Evolutionary conservation across 768 basidiomycete species (phyloP), one percentile per base, ranked within the genome.

Genomic region (Mycena olivaceomarginata): DNA sequence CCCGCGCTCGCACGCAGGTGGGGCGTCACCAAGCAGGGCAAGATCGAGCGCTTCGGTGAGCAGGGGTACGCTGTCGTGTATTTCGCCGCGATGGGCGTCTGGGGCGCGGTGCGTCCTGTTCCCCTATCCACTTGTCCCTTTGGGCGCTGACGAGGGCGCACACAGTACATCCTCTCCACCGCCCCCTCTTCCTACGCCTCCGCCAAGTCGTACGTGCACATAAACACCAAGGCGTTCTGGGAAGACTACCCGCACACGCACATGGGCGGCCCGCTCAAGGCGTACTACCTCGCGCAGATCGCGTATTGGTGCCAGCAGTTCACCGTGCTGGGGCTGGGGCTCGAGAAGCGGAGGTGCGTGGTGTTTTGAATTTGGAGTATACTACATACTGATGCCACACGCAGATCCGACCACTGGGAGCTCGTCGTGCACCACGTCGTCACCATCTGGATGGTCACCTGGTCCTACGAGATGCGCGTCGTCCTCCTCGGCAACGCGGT

Each of bases 41-140:
- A 93, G 82, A 83, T 93, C 20, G 87, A 89, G 65, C 86, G 95
- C 43, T 95, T 95, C 80, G 93, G 91, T 51, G 95, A 96, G 84
- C 95, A 94, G 80, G 93, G 90, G 0, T 95, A 96, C 81, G 92
- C 93, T 0, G 67, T 92, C 59, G 65, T 92, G 22, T 96, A 95
- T 83, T 94, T 92, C 72, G 81, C 87, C 0, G 70, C 88, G 75
- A 90, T 90, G 79, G 90, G 91, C 5, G 73, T 82, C 4, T 89
- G 91, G 85, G 95, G 95, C 16, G 82, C 90, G 46, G 94, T 94
- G 71, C 82, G 94, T 80, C 39, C 11, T 62, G 11, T 25, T 25
- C 25, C 25, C 25, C 25, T 25, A n/a, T n/a, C n/a, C n/a, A n/a
- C n/a, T n/a, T n/a, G n/a, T n/a, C 25, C 25, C 25, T 25, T 25